A percentile compares a stretch with the other conserved stretches of the same genome.
phyloP scores from a whole-genome alignment of 495 filamentous ascomycete genomes.

The Hyaloscypha variabilis region DNA sequence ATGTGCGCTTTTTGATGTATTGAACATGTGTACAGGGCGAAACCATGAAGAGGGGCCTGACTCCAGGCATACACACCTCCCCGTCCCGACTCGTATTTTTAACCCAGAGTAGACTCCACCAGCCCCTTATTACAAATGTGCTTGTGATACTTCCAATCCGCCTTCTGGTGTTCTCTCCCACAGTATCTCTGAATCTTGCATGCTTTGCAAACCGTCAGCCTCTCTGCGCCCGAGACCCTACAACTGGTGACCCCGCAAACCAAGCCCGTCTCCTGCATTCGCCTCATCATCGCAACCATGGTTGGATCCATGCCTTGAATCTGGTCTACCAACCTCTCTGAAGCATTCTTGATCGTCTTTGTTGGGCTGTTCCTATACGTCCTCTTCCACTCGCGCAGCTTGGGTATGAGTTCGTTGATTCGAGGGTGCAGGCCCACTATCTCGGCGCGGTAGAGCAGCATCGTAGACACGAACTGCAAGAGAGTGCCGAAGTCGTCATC shows the following conservation, averaged over 20 bases:
- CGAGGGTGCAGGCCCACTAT: constrained; percentile 21
- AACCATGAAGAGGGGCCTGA: no score
- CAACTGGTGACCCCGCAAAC: constrained; percentile 21
- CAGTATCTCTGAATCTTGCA: constrained; percentile 29
- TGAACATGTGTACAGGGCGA: no score
- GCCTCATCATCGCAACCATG: constrained; percentile 15
- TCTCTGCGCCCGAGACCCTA: background rate
- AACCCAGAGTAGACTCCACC: constrained; percentile 4
- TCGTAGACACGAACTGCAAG: constrained; percentile 28
- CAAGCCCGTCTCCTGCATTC: constrained; percentile 20
- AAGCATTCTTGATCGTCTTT: constrained; percentile 21
- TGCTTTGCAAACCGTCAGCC: constrained; percentile 20
- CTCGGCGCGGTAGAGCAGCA: constrained; percentile 20
- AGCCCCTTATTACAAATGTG: constrained; percentile 29
- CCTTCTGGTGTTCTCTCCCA: constrained; percentile 28
- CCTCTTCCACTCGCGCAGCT: constrained; percentile 14
- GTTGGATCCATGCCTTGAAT: constrained; percentile 23
- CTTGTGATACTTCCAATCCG: constrained; percentile 30
- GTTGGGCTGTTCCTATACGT: constrained; percentile 15
- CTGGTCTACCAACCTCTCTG: constrained; percentile 26
- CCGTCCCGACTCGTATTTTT: background rate
- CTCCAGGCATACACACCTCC: background rate
- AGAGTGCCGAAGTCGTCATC: constrained; percentile 27
- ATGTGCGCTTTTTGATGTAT: no score
- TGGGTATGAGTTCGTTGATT: constrained; percentile 22